Conservation (phyloP, 1,284 basidiomycete genomes). For the Malassezia slooffiae region DNA sequence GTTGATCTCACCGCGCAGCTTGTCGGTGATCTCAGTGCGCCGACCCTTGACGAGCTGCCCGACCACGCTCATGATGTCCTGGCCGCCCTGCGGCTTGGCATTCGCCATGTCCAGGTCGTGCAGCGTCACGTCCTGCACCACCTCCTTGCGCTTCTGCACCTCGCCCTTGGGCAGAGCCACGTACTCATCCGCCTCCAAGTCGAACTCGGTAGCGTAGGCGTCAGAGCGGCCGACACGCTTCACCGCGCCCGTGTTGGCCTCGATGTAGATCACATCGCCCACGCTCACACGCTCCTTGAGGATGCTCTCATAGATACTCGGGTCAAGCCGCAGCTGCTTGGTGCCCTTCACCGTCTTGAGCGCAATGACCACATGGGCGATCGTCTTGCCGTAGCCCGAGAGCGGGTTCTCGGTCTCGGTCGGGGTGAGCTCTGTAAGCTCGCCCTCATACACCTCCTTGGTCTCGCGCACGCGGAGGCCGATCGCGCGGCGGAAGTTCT, state of each 20-base stretch:
- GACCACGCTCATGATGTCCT: conserved; percentile 99
- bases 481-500: conserved; percentile 86
- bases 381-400: conserved; percentile 91
- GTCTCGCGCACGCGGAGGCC: conserved; percentile 66
- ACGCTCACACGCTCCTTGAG: conserved; percentile 94
- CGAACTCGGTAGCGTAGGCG: conserved; percentile 95
- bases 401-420: conserved; percentile 52
- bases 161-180: conserved; percentile 96
- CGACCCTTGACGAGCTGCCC: conserved; percentile 88
- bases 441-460: conserved; percentile 96
- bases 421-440: conserved; percentile 92
- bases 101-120: conserved; percentile 96
- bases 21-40: conserved; percentile 92
- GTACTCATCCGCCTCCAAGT: conserved; percentile 95
- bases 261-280: conserved; percentile 94
- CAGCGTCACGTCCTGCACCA: conserved; percentile 92
- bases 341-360: conserved; percentile 98
- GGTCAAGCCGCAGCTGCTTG: conserved; percentile 88
- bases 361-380: conserved; percentile 89
- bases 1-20: conserved; percentile 87
- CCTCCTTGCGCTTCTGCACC: conserved; percentile 92
- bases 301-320: conserved; percentile 90
- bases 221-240: conserved; percentile 96
- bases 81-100: conserved; percentile 80
- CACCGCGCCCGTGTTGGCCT: conserved; percentile 85